Percentiles rank a stretch among this genome's conserved stretches.
Conservation (phyloP, 164 flowering plant species). For the Berberis thunbergii region DNA sequence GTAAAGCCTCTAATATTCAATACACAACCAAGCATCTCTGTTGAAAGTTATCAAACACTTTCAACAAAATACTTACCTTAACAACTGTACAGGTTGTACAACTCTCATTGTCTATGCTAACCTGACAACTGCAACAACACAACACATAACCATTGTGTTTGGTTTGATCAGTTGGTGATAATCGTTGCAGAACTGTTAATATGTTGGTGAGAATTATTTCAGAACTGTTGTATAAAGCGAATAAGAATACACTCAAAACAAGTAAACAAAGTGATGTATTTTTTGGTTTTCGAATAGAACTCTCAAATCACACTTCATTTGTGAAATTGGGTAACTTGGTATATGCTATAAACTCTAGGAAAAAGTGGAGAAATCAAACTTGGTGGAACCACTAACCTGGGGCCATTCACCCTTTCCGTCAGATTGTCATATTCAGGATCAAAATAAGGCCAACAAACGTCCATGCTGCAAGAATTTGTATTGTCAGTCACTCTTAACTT, state of each 20-base stretch:
- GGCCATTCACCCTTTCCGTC: constrained; percentile 51
- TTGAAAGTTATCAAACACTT: neutral
- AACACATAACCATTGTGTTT: neutral
- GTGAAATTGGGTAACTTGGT: too few relatives aligned
- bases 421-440: constrained; percentile 70
- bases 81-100: constrained; percentile 45
- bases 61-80: constrained; percentile 25
- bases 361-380: neutral
- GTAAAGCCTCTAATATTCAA: neutral
- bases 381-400: constrained; percentile 27
- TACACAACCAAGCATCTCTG: neutral
- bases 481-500: too few relatives aligned
- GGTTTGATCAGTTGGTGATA: too few relatives aligned
- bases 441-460: constrained; percentile 60
- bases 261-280: neutral
- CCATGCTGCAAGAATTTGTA: constrained; percentile 30
- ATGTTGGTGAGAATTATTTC: neutral
- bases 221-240: neutral
- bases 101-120: constrained; percentile 58
- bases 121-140: constrained; percentile 38
- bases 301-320: too few relatives aligned
- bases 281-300: too few relatives aligned
- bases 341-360: too few relatives aligned
- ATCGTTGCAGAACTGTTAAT: neutral
- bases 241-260: neutral